These are phyloP conservation scores for Bruguiera parviflora DNA, from an alignment of 345 rosid species.

Conservation along the genomic window DNA sequence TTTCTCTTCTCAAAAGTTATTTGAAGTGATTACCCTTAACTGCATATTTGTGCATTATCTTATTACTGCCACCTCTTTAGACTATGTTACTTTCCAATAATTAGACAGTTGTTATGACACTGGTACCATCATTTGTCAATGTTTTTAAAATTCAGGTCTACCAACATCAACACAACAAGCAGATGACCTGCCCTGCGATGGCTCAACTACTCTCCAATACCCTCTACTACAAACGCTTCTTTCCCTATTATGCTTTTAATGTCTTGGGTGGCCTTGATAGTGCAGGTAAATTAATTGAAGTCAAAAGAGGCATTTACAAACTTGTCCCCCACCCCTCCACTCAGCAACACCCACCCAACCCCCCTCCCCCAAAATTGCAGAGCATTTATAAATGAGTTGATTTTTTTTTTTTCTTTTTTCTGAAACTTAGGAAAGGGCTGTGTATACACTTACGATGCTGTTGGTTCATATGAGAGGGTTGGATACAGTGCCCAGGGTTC, in stretches of 20 bases:
- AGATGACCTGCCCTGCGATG: constrained; percentile 96
- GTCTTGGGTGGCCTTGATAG: constrained; percentile 93
- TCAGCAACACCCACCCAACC: no score
- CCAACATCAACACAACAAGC: constrained; percentile 97
- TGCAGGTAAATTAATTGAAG: constrained; percentile 50
- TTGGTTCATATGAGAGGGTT: constrained; percentile 96
- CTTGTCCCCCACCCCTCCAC: not conserved
- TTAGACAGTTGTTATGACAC: not conserved
- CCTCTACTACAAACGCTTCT: constrained; percentile 90
- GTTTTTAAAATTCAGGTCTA: constrained; percentile 48
- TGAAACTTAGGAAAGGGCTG: constrained; percentile 74
- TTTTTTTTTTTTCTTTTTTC: not conserved
- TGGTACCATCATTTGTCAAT: constrained; percentile 1
- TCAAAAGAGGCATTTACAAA: constrained; percentile 3
- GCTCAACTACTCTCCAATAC: constrained; percentile 92
- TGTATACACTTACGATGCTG: constrained; percentile 93
- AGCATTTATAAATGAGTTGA: not conserved
- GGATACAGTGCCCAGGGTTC: constrained; percentile 97
- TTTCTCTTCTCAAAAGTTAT: not conserved
- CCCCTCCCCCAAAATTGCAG: no score
- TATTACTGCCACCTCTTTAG: not conserved
- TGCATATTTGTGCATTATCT: not conserved
- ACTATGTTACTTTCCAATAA: not conserved
- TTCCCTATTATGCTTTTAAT: constrained; percentile 94
- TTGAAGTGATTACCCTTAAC: not conserved